Conservation (phyloP, 345 rosid genomes). For the Viola odorata region DNA sequence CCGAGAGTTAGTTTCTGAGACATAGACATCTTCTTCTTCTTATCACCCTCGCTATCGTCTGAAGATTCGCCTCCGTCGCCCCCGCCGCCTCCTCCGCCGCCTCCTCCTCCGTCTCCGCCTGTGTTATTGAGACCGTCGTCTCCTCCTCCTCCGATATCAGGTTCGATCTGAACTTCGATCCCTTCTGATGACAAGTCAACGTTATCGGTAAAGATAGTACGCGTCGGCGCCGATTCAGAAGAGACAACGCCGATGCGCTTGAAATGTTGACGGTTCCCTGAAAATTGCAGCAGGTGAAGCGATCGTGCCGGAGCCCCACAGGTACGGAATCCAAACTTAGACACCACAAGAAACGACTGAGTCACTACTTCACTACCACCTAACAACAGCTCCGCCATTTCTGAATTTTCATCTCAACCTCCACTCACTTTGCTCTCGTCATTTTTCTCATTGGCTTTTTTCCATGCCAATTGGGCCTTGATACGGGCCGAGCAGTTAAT, state of each 20-base stretch:
- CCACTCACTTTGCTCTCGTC: not conserved
- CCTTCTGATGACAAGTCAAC: constrained; percentile 22
- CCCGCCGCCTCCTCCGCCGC: constrained; percentile 11
- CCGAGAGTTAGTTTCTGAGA: constrained; percentile 61
- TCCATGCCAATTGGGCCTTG: not conserved
- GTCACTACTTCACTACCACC: constrained; percentile 13
- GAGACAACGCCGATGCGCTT: constrained; percentile 9
- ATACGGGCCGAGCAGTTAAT: no score
- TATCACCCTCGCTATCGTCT: constrained; percentile 18
- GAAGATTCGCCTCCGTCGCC: constrained; percentile 30
- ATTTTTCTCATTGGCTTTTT: not conserved
- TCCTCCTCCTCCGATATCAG: constrained; percentile 16
- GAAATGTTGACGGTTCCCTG: not conserved
- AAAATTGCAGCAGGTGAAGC: not conserved
- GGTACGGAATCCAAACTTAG: constrained; percentile 21
- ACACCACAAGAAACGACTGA: constrained; percentile 28
- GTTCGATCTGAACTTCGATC: constrained; percentile 26
- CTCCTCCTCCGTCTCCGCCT: constrained; percentile 12
- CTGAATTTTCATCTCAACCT: not conserved
- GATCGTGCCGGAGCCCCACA: not conserved
- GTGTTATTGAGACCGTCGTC: constrained; percentile 12
- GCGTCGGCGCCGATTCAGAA: constrained; percentile 27
- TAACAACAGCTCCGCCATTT: constrained; percentile 29
- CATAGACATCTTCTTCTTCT: constrained; percentile 47
- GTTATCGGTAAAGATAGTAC: constrained; percentile 7